phyloP scores from a whole-genome alignment of 1,284 basidiomycete genomes.

The Pseudozyma sp. region DNA sequence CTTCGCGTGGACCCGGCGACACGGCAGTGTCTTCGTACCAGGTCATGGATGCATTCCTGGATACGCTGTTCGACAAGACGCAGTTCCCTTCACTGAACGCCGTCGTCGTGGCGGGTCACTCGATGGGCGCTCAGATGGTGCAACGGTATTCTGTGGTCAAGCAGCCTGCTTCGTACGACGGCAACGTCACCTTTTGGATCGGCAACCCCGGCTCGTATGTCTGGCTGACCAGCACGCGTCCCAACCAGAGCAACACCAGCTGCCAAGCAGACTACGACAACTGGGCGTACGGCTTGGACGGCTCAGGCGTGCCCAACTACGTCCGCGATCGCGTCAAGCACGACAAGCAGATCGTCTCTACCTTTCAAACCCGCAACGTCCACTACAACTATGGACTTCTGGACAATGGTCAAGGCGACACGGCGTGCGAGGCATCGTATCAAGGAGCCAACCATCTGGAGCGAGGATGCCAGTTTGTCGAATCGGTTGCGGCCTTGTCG shows the following conservation, averaged over 20 bases:
- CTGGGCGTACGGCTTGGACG: slow-evolving; percentile 58
- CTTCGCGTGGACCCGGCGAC: slow-evolving; percentile 33
- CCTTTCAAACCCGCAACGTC: slow-evolving; percentile 51
- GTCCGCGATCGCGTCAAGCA: slow-evolving; percentile 49
- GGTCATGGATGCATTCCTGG: slow-evolving; percentile 54
- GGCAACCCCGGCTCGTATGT: slow-evolving; percentile 62
- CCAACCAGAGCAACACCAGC: slow-evolving; percentile 34
- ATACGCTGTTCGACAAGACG: slow-evolving; percentile 54
- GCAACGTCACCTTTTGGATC: slow-evolving; percentile 57
- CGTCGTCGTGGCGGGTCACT: slow-evolving; percentile 60
- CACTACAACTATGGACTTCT: slow-evolving; percentile 58
- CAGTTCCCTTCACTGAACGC: slow-evolving; percentile 54
- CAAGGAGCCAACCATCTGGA: slow-evolving; percentile 63
- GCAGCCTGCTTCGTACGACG: slow-evolving; percentile 50
- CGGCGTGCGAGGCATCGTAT: slow-evolving; percentile 49
- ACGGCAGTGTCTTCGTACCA: slow-evolving; percentile 50
- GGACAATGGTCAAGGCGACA: slow-evolving; percentile 64
- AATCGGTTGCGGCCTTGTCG: slow-evolving; percentile 21
- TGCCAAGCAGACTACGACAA: slow-evolving; percentile 23
- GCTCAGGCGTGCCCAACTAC: slow-evolving; percentile 41
- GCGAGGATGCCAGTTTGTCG: slow-evolving; percentile 54
- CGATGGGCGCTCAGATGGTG: slow-evolving; percentile 62
- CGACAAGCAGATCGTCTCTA: slow-evolving; percentile 38
- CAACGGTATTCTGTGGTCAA: slow-evolving; percentile 57
- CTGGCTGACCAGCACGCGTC: slow-evolving; percentile 49